Evolutionary conservation across 257 asterid species (phyloP).

Genomic region (Primulina eburnea): DNA sequence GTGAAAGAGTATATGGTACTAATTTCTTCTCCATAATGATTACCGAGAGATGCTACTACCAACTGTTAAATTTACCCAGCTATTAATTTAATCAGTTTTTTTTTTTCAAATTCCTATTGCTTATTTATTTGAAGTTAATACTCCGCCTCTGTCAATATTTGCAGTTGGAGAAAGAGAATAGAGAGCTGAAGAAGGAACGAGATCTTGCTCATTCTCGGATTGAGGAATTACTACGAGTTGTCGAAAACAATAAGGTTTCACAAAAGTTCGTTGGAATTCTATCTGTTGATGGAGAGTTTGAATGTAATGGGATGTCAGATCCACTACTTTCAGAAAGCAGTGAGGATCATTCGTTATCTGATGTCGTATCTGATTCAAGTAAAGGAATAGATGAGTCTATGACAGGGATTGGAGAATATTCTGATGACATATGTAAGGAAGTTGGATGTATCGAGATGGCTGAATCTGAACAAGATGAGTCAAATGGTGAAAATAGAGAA

Average conservation of each 20-base stretch:
- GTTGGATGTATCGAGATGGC: conserved; percentile 64
- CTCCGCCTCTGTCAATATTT: conserved; percentile 17
- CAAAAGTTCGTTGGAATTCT: conserved; percentile 26
- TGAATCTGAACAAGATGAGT: conserved; percentile 35
- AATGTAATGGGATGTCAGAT: background rate
- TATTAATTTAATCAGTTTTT: too few species aligned
- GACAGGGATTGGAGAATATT: conserved; percentile 42
- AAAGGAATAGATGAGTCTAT: conserved; percentile 32
- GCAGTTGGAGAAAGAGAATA: conserved; percentile 91
- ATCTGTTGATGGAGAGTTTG: background rate
- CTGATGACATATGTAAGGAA: conserved; percentile 60
- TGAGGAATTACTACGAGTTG: conserved; percentile 48
- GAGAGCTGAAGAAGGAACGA: conserved; percentile 68
- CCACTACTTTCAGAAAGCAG: background rate
- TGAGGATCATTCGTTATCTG: conserved; percentile 10
- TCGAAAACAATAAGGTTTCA: conserved; percentile 41
- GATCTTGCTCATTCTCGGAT: conserved; percentile 78
- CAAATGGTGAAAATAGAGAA: conserved; percentile 45
- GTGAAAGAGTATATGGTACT: background rate
- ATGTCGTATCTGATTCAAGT: conserved; percentile 37
- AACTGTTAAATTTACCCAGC: too few species aligned
- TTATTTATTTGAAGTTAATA: background rate
- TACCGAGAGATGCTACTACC: background rate
- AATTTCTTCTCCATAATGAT: background rate
- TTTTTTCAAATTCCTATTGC: too few species aligned